Base-by-base conservation (phyloP, 768 basidiomycete species). In the Tricholoma hemisulphureum region DNA sequence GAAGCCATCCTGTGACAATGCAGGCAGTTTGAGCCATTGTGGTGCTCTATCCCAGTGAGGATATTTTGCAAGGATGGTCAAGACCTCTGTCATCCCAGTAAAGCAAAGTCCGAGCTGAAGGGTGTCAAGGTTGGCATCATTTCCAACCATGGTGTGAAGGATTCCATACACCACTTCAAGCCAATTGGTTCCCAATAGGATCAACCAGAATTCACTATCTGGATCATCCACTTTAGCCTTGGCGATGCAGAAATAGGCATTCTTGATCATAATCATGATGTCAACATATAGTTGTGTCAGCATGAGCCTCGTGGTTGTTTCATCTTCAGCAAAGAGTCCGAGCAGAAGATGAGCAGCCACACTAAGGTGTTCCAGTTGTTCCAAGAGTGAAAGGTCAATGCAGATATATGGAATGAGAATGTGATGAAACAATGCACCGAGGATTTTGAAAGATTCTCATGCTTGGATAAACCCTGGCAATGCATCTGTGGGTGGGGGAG, bases 41-140 rank as follows among this genome's bases (percentile, higher is more conserved):
- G 75, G 73, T 3, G 65, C 41, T 0, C 67, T 61, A 51, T 77
- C 77, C 75, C 77, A 79, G 1, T 77, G 62, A 1, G 75, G 75
- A 54, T 73, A 63, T 46, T 68, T 58, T 0, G 66, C 71, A 4
- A 77, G 67, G 18, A 79, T 79, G 13, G 60, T 70, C 0, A 67
- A 58, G 1, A 73, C 67, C 39, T 77, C 69, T 0, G 67, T 70
- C 0, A 72, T 68, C 8, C 71, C 71, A 21, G 70, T 60, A 3
- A 73, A 54, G 2, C 73, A 65, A 6, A 13, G 41, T 2, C 53
- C 65, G 6, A 77, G 64, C 53, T 75, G 67, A 16, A 60, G 51
- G 0, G 64, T 20, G 45, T 73, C 70, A 5, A 69, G 21, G 35
- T 72, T 72, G 0, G 65, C 46, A 35, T 77, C 72, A 31, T 69